phyloP scores from a whole-genome alignment of 2,329 filamentous ascomycete species.

The Colletotrichum paranaense region DNA sequence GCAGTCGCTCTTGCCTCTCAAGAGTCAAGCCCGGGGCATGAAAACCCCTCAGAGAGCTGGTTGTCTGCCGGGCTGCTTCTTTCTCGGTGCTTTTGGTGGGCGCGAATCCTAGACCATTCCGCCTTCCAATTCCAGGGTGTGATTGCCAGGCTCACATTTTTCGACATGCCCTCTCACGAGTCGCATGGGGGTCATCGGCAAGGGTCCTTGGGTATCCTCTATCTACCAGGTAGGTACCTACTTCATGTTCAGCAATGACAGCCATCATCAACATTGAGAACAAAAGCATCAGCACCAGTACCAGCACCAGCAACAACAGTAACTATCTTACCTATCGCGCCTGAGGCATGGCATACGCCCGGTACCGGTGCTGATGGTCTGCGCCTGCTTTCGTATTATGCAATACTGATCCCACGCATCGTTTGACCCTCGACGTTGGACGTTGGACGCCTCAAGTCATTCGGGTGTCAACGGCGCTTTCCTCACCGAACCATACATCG shows the following conservation, averaged over 20 bases:
- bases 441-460: not conserved
- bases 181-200: not conserved
- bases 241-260: not conserved
- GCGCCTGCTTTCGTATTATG: not conserved
- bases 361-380: not conserved
- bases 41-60: not conserved
- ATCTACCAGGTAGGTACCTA: too few species aligned
- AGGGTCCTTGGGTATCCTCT: not conserved
- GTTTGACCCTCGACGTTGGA: not conserved
- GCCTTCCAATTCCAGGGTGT: constrained; percentile 12
- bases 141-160: constrained; percentile 7
- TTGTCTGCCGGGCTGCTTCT: not conserved
- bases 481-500: not conserved
- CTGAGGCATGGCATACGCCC: not conserved
- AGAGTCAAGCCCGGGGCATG: not conserved
- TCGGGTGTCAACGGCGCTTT: not conserved
- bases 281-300: not conserved
- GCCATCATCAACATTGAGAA: not conserved
- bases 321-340: not conserved
- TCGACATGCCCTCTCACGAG: not conserved
- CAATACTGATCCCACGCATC: not conserved
- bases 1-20: not conserved
- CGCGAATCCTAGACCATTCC: not conserved
- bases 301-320: not conserved
- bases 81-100: not conserved